Evolutionary conservation across 2,329 filamentous ascomycete species (phyloP), one percentile per base, ranked within the genome.

Genomic region (Botrytis byssoidea): DNA sequence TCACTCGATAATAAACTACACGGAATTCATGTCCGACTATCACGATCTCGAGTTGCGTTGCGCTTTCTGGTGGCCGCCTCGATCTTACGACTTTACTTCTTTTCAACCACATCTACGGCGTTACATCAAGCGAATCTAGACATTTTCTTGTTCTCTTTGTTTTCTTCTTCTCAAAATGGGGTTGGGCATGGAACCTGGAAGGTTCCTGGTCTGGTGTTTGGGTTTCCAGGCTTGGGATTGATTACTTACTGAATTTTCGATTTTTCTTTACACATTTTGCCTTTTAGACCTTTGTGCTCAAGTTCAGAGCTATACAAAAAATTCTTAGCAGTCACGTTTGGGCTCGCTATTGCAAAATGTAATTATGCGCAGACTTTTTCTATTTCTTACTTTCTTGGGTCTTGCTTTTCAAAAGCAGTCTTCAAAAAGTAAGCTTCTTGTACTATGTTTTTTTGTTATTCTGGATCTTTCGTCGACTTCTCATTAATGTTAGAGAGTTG

Each of bases 131-230:
- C 79, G 74, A 75, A 72, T 77, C 74, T 79, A 79, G 77, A 79
- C 67, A 74, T 80, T 77, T 77, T 73, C 79, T 79, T 79, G 77
- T 78, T 60, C 22, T 48, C 46, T 48, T 48, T 48, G 3, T 48
- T 48, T 25, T 63, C 29, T 78, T 77, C 77, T 75, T 79, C 81
- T 79, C 76, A 59, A 78, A 80, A 80, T 79, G 79, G 79, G 78
- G 80, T 79, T 79, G 79, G 79, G 79, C 79, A 81, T 79, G 77
- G 77, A 76, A 78, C 77, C 65, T 78, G 77, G 78, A 76, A 76
- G 79, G 79, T 76, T 77, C 77, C 76, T 78, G 79, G 82, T 81
- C 80, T 78, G 81, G 81, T 81, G 83, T 81, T 80, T 81, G 75
- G 75, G 70, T 44, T 72, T n/a, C n/a, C 18, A 76, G 73, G 78